Conservation (phyloP, 176 grass and related monocot species). For the Eremochloa ophiuroides region DNA sequence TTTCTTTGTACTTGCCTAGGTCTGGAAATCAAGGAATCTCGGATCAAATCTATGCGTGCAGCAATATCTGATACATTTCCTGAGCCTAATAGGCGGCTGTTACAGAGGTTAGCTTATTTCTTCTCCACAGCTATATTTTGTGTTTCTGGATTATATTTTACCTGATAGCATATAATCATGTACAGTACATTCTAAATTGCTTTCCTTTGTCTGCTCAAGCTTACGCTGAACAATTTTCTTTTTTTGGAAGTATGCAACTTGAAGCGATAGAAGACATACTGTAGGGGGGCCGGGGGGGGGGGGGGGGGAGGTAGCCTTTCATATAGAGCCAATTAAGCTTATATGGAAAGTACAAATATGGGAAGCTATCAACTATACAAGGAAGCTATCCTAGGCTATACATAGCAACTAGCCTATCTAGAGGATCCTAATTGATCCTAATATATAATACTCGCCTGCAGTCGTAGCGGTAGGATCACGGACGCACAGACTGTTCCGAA, state of each 20-base stretch:
- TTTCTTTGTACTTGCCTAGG: constrained; percentile 48
- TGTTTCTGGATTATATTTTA: constrained; percentile 20
- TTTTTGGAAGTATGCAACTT: constrained; percentile 5
- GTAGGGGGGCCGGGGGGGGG: too few species aligned
- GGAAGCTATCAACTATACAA: too few species aligned
- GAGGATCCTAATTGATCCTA: too few species aligned
- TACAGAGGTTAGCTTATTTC: constrained; percentile 70
- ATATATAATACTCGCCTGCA: too few species aligned
- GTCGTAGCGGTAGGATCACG: too few species aligned
- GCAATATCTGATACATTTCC: constrained; percentile 93
- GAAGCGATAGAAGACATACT: background rate
- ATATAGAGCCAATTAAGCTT: too few species aligned
- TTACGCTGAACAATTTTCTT: constrained; percentile 10
- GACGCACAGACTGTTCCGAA: too few species aligned
- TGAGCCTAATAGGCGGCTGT: constrained; percentile 79
- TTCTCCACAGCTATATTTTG: constrained; percentile 21
- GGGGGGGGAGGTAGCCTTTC: too few species aligned
- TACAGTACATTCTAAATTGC: background rate
- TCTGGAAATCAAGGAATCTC: constrained; percentile 79
- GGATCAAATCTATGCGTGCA: constrained; percentile 84
- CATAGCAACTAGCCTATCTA: too few species aligned
- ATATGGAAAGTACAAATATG: too few species aligned
- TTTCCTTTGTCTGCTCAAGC: background rate
- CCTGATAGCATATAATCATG: background rate
- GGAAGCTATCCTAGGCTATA: too few species aligned